These are phyloP conservation scores for Artemisia argyi DNA, from an alignment of 129 eudicot species.

Conservation along the genomic window DNA sequence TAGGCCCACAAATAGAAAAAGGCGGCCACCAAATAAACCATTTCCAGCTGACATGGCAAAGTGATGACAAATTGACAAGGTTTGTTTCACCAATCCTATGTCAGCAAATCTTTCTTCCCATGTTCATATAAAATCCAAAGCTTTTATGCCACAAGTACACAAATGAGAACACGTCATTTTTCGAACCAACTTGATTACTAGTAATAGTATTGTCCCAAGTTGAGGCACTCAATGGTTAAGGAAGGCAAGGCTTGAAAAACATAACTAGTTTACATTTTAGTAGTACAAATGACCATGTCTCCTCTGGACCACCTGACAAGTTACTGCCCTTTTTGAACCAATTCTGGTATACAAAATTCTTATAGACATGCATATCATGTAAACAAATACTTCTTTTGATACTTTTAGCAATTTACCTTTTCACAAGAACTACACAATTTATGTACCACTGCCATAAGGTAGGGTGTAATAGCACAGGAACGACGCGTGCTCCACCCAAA, in stretches of 20 bases:
- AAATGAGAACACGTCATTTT: background rate
- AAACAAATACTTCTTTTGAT: background rate
- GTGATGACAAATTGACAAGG: slow-evolving; percentile 13
- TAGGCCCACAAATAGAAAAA: slow-evolving; percentile 19
- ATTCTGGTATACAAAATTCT: slow-evolving; percentile 11
- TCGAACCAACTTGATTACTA: slow-evolving; percentile 8
- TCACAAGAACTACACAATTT: too few species aligned
- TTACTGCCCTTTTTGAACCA: background rate
- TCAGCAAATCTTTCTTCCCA: slow-evolving; percentile 24
- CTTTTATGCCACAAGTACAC: slow-evolving; percentile 12
- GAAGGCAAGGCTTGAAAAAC: background rate
- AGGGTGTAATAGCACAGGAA: too few species aligned
- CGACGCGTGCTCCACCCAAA: too few species aligned
- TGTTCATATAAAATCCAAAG: slow-evolving; percentile 15
- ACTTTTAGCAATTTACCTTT: background rate
- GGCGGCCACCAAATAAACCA: slow-evolving; percentile 5
- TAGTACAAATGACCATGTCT: slow-evolving; percentile 4
- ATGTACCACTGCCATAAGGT: too few species aligned
- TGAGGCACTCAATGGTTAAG: too few species aligned
- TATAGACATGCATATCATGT: background rate
- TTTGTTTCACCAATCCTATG: background rate
- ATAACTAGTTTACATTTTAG: background rate
- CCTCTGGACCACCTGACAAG: slow-evolving; percentile 14
- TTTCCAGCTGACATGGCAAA: slow-evolving; percentile 18
- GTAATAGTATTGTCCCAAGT: too few species aligned